Base-by-base conservation (phyloP, 2,329 filamentous ascomycete species). In the Arachnopeziza araneosa region DNA sequence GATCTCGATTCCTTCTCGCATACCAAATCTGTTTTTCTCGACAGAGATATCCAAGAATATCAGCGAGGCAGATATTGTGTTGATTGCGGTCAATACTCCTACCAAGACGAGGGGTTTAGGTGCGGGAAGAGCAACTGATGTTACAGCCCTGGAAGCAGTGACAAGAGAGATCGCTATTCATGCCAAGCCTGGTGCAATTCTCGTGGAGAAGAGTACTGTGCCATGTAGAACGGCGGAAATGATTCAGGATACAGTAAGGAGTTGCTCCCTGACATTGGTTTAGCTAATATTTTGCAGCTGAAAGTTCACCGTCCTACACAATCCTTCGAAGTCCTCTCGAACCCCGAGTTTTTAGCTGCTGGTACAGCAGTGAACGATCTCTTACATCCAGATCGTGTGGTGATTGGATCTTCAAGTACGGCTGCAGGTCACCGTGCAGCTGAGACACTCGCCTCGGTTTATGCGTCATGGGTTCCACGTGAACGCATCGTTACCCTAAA, bases 151-250 rank as follows among this genome's bases (percentile, higher is more conserved):
- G 24, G 89, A 93, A 72, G 83, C 83, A 21, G 89, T 88, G 6
- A 85, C 84, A 1, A 79, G 81, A 55, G 83, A 84, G 58, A 86
- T 93, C 36, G 89, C 88, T 10, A 77, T 83, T 64, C 78, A 86
- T 63, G 87, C 89, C 2, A 84, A 81, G 30, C 77, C 80, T 21
- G 86, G 86, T 54, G 84, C 87, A 58, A 89, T 93, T 58, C 84
- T 93, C 55, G 89, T 93, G 22, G 89, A 93, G 76, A 93, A 93
- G 77, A 89, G 85, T 59, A 93, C 90, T 0, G 90, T 93, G 24
- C 90, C 90, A 2, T 90, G 87, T 71, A 79, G 86, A 62, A 92
- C 89, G 5, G 87, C 88, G 1, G 81, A 90, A 66, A 81, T 85
- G 32, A 84, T 92, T 49, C 80, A 83, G 66, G 82, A 87, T 65